Conservation (phyloP, 169 alveolate species). For the Ichthyophthirius multifiliis region DNA sequence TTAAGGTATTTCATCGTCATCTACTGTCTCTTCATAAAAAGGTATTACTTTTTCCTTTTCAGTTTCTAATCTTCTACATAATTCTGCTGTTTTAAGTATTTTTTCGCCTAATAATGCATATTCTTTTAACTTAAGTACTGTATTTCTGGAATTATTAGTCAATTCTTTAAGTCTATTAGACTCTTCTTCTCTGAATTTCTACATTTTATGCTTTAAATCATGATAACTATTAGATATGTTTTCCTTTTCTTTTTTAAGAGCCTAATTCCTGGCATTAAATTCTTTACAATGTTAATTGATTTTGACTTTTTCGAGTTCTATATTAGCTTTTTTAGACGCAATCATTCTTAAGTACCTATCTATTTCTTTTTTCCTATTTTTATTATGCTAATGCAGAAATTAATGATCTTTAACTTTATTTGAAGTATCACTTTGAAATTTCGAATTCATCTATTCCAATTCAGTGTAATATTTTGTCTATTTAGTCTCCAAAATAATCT, state of each 20-base stretch:
- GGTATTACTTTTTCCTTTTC: constrained; percentile 92
- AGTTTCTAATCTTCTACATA: constrained; percentile 89
- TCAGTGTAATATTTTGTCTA: constrained; percentile 69
- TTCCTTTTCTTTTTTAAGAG: constrained; percentile 83
- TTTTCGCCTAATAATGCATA: constrained; percentile 77
- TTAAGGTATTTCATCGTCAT: constrained; percentile 67
- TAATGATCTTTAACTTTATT: constrained; percentile 78
- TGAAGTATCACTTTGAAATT: constrained; percentile 66
- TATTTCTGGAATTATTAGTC: constrained; percentile 75
- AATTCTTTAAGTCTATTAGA: constrained; percentile 75
- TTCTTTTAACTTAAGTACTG: constrained; percentile 77
- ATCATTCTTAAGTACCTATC: constrained; percentile 66
- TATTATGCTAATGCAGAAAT: constrained; percentile 56
- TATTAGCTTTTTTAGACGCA: constrained; percentile 68
- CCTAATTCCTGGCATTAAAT: constrained; percentile 84
- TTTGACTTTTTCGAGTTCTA: constrained; percentile 78
- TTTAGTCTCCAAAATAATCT: constrained; percentile 58
- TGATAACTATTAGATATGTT: constrained; percentile 81
- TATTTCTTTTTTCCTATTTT: constrained; percentile 64
- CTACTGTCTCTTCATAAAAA: constrained; percentile 74
- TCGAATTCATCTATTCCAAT: constrained; percentile 67
- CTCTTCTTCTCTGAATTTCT: constrained; percentile 78
- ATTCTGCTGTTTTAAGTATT: constrained; percentile 83
- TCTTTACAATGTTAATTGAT: constrained; percentile 81
- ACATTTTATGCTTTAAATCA: constrained; percentile 82